A percentile compares a stretch with the other conserved stretches of the same genome.
Conservation (phyloP, 2,329 filamentous ascomycete genomes). For the Tolypocladium paradoxum region DNA sequence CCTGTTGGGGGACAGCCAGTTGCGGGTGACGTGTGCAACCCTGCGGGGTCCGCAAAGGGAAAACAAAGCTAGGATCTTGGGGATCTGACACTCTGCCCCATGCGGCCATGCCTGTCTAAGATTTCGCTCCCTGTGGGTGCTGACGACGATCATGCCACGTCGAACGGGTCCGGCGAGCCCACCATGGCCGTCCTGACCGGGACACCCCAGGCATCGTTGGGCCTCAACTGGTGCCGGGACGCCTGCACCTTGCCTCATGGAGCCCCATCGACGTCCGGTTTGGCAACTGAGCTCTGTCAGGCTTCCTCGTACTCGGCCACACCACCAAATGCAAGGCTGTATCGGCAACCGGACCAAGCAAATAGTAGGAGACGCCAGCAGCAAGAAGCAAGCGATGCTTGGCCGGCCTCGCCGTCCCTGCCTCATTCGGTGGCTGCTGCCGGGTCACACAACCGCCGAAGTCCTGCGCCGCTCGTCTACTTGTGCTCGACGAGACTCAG, state of each 20-base stretch:
- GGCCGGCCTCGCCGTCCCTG: not conserved
- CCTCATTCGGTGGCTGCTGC: not conserved
- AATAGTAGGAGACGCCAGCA: not conserved
- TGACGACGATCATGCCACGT: slow-evolving; percentile 3
- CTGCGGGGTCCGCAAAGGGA: not conserved
- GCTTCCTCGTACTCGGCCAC: not conserved
- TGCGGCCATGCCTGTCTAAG: slow-evolving; percentile 9
- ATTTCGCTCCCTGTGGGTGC: not conserved
- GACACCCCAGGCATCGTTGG: not conserved
- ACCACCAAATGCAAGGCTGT: not conserved
- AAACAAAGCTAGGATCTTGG: slow-evolving; percentile 4
- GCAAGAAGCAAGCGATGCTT: not conserved
- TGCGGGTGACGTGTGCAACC: not conserved
- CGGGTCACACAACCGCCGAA: not conserved
- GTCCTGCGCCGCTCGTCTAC: not conserved
- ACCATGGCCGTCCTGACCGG: not conserved
- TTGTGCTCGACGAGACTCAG: not conserved
- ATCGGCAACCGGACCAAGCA: not conserved
- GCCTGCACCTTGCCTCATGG: not conserved
- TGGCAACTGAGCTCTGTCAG: not conserved
- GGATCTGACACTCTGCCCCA: slow-evolving; percentile 7
- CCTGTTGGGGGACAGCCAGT: not conserved
- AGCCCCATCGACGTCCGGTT: not conserved
- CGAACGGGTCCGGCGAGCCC: not conserved
- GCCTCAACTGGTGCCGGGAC: not conserved